Conservation (phyloP, 177 flowering plant genomes). For the Vitis hybrid region DNA sequence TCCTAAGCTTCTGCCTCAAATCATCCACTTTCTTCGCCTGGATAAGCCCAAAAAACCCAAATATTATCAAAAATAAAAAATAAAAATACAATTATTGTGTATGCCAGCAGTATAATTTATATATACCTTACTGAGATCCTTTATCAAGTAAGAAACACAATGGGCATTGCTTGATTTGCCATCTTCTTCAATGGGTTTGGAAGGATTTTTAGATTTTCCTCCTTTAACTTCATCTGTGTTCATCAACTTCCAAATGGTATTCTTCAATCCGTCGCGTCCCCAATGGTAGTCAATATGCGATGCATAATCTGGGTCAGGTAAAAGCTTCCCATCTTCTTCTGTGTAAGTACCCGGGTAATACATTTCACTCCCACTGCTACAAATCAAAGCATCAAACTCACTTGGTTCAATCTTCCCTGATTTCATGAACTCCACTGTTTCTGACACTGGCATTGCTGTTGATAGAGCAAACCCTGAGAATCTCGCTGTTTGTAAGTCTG, state of each 20-base stretch:
- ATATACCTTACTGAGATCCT: constrained; percentile 66
- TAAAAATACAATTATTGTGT: background rate
- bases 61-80: background rate
- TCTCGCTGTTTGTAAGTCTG: constrained; percentile 53
- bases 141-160: constrained; percentile 68
- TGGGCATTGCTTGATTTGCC: constrained; percentile 60
- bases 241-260: constrained; percentile 78
- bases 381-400: constrained; percentile 89
- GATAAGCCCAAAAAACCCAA: constrained; percentile 5
- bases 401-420: constrained; percentile 57
- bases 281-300: constrained; percentile 92
- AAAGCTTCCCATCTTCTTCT: constrained; percentile 58
- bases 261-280: constrained; percentile 88
- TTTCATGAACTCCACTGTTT: constrained; percentile 54
- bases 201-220: constrained; percentile 19
- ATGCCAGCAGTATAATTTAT: background rate
- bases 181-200: constrained; percentile 63
- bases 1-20: constrained; percentile 88
- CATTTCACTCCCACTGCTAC: constrained; percentile 93
- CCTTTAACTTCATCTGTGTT: constrained; percentile 45
- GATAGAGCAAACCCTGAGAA: constrained; percentile 76
- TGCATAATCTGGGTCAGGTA: constrained; percentile 76
- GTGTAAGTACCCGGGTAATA: constrained; percentile 73
- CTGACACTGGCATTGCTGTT: constrained; percentile 87
- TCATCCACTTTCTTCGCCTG: constrained; percentile 89